Evolutionary conservation across 352 stramenopile genomes (phyloP), one percentile per base, ranked within the genome.

Genomic region (Phytophthora aleatoria): DNA sequence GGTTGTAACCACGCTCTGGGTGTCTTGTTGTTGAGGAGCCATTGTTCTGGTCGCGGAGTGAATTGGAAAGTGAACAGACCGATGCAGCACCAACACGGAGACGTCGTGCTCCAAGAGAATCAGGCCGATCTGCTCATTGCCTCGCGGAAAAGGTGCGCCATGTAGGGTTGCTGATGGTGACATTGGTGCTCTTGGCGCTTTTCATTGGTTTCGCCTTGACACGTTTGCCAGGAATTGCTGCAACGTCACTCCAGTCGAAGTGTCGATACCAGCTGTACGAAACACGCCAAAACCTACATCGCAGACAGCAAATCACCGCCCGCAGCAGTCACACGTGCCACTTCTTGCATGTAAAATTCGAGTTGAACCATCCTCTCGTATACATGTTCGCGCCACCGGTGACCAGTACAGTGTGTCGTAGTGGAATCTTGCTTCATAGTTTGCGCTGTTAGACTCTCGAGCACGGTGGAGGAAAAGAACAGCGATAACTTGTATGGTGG

Each of bases 21-120:
- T 16, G 39, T 65, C 58, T 63, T 64, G 61, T 12, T 68, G 61
- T 57, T 68, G 61, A 57, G 61, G 61, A 30, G 61, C 61, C 61
- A 68, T 78, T 73, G 61, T 61, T 69, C 53, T 58, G 61, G 61
- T 39, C 6, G 31, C 24, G 8, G n/a, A 47, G 52, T 42, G 16
- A 62, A 68, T 63, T 68, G 38, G 47, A 62, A 63, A 68, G 39
- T 68, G 61, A 66, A 10, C 5, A 42, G 30, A 15, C 28, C 15
- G 30, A 26, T 53, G 33, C 43, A 56, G 36, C 12, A 20, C 16
- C 33, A 30, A 41, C 20, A 38, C 2, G 5, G 33, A 47, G 6
- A 31, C 43, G 27, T 39, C 20, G 24, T 41, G 26, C 35, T 41
- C 35, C 35, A 10, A 42, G 4, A 28, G 15, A 20, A 7, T 33